Base-by-base conservation (phyloP, 768 basidiomycete genomes). In the Lactarius pseudohatsudake region DNA sequence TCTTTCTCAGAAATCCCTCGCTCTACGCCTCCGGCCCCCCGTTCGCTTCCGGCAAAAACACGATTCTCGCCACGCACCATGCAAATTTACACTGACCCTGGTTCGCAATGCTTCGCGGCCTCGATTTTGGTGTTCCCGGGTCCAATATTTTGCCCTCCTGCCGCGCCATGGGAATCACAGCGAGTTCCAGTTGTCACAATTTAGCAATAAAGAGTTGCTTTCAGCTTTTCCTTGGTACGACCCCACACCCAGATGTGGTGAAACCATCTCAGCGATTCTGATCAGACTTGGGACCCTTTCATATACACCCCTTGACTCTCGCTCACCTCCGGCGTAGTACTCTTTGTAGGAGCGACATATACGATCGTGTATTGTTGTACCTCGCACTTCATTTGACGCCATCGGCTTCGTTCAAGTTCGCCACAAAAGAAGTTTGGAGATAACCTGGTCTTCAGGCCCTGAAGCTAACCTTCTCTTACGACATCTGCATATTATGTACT, bases 401-500 rank as follows among this genome's bases (percentile, higher is more conserved):
- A 36, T 64, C 58, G 61, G 20, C 56, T 62, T 50, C 58, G 43
- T 36, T 38, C 36, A 38, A 38, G 36, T 38, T 45, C 41, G 22
- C 34, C 55, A 57, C 41, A 68, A 71, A 47, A 28, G 36, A 40
- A 22, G 60, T 20, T 57, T 38, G 53, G 66, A 68, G 55, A 43
- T 50, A 62, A 38, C 40, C 45, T 22, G 9, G 41, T 65, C 67
- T 61, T 32, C 10, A 60, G 60, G 58, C 67, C 50, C 53, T 47
- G 22, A 53, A 56, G 61, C 62, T 59, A 69, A 50, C 64, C 57
- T 56, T 66, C 60, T 57, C 67, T 34, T 59, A 36, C 50, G 58
- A 65, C 62, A 47, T 72, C 71, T 43, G 28, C n/a, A 28, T 28
- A 73, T 81, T 74, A 77, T 86, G 84, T 86, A 86, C 84, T 83